Base-by-base conservation (phyloP, 2,329 filamentous ascomycete genomes). In the Aspergillus brasiliensis region DNA sequence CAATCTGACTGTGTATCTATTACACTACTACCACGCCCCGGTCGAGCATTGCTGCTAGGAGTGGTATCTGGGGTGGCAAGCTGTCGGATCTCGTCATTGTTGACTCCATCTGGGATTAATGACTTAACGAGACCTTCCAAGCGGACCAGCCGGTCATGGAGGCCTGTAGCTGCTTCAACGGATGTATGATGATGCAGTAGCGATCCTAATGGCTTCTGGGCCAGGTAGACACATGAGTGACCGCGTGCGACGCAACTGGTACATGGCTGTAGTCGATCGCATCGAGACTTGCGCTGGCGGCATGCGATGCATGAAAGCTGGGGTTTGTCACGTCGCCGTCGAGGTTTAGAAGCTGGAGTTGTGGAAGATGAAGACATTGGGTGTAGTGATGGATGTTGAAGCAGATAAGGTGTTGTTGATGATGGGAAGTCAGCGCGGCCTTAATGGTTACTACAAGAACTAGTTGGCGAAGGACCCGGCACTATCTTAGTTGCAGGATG, bases 111-210 rank as follows among this genome's bases (percentile, higher is more conserved):
- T 1, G 42, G 23, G 72, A 82, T 84, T 56, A 86, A 68, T 13
- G 82, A 83, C 55, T 85, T 75, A 51, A 86, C 84, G 61, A 86
- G 74, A 60, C 80, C 81, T 73, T 86, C 84, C 52, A 86, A 76
- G 58, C 83, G 78, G 67, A 83, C 81, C 66, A 86, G 82, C 62
- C 83, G 81, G 68, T 83, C 84, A 74, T 86, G 83, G 78, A 84
- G 76, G 46, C 80, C 79, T 2, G 31, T 5, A 5, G 31, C 10
- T 34, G 31, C 11, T 34, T 11, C 31, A 34, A 34, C 31, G 31
- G 31, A 11, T 2, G 31, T 34, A 34, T 10, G 31, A 34, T 10
- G 31, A 13, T 34, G 31, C 31, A 34, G 6, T 34, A 5, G 11
- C 11, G 25, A 28, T 53, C 38, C 40, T 4, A 15, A 15, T 10